phyloP scores from a whole-genome alignment of 805 yeast species.

The Zygotorulaspora sp. region DNA sequence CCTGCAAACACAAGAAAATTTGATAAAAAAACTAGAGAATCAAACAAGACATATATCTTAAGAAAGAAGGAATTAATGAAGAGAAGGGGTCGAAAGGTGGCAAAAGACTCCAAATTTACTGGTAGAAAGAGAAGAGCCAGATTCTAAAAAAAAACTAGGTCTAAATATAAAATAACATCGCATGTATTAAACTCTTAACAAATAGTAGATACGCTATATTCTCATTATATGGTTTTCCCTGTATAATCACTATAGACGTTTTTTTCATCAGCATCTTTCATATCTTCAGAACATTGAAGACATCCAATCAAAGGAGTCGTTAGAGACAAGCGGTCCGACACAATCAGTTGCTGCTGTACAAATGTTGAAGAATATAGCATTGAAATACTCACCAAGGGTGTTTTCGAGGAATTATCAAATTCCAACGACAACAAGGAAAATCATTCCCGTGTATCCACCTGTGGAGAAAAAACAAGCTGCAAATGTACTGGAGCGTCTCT shows the following conservation, averaged over 20 bases:
- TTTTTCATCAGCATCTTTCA: too few species aligned
- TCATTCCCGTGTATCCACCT: constrained; percentile 33
- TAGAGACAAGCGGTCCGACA: too few species aligned
- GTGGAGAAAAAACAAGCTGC: constrained; percentile 12
- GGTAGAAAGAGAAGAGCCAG: constrained; percentile 75
- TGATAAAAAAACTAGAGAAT: constrained; percentile 51
- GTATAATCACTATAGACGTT: too few species aligned
- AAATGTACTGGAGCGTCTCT: constrained; percentile 12
- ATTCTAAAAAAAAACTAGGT: too few species aligned
- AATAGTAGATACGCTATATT: too few species aligned
- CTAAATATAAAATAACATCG: too few species aligned
- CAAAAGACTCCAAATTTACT: constrained; percentile 85
- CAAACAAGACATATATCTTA: constrained; percentile 71
- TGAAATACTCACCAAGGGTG: not conserved
- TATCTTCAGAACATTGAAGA: too few species aligned
- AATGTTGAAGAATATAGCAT: constrained; percentile 6
- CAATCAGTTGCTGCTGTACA: too few species aligned
- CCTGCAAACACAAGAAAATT: constrained; percentile 18
- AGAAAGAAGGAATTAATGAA: constrained; percentile 93
- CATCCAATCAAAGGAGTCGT: too few species aligned
- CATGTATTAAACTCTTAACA: too few species aligned
- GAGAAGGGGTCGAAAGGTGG: constrained; percentile 85
- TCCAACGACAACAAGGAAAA: constrained; percentile 18
- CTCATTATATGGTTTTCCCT: too few species aligned
- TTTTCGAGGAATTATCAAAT: constrained; percentile 17